phyloP scores from a whole-genome alignment of 495 filamentous ascomycete genomes.

The Penicillium cataractarum region DNA sequence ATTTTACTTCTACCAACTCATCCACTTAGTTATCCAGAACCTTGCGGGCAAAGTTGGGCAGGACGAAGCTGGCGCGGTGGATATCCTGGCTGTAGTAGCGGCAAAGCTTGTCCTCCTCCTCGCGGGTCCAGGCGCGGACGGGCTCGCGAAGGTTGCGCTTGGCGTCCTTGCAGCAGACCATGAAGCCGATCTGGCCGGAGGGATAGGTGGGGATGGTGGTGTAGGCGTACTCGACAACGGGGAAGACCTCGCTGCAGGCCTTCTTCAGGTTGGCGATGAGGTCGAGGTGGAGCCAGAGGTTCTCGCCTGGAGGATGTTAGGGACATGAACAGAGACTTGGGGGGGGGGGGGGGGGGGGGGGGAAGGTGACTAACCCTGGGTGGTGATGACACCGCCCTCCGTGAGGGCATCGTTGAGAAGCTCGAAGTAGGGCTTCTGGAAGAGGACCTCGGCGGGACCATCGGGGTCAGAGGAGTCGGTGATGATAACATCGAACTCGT shows the following conservation, averaged over 20 bases:
- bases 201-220: slow-evolving; percentile 99
- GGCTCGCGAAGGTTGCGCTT: slow-evolving; percentile 81
- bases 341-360: slow-evolving; percentile 28
- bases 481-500: slow-evolving; percentile 99
- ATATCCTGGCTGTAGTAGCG: slow-evolving; percentile 95
- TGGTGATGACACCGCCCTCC: slow-evolving; percentile 97
- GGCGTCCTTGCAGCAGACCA: slow-evolving; percentile 97
- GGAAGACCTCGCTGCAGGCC: slow-evolving; percentile 96
- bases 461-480: slow-evolving; percentile 98
- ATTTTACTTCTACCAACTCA: too few species aligned
- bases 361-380: slow-evolving; percentile 97
- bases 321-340: slow-evolving; percentile 23
- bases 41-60: slow-evolving; percentile 89
- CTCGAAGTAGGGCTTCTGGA: slow-evolving; percentile 99
- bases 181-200: slow-evolving; percentile 98
- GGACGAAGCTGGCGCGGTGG: slow-evolving; percentile 89
- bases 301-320: slow-evolving; percentile 70
- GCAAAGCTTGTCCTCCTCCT: slow-evolving; percentile 92
- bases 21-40: slow-evolving; percentile 58
- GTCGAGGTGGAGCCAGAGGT: slow-evolving; percentile 96
- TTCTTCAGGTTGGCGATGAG: slow-evolving; percentile 92
- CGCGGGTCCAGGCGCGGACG: slow-evolving; percentile 71
- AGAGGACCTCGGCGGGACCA: slow-evolving; percentile 91
- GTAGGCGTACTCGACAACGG: slow-evolving; percentile 96
- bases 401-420: slow-evolving; percentile 84